Evolutionary conservation across 768 basidiomycete species (phyloP).

Genomic region (Butyriboletus loyo): DNA sequence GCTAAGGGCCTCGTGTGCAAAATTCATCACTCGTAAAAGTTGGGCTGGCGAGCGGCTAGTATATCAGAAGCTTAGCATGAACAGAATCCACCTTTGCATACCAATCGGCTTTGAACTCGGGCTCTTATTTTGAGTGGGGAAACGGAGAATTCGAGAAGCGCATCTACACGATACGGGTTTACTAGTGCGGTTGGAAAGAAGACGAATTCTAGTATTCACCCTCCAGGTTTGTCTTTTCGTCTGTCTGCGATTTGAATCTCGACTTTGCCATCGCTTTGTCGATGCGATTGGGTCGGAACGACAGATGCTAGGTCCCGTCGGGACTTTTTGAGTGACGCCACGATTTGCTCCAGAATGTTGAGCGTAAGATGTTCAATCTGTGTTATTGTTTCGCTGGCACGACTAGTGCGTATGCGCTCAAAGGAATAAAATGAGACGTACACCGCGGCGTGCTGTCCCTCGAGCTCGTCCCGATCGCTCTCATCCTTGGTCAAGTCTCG

Average conservation of each 20-base stretch:
- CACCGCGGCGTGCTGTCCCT: conserved; percentile 1
- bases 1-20: conserved; percentile 65
- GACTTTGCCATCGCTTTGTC: conserved; percentile 22
- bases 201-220: conserved; percentile 22
- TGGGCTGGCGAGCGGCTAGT: conserved; percentile 47
- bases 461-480: conserved; percentile 12
- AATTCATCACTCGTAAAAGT: conserved; percentile 60
- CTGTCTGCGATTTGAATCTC: conserved; percentile 37
- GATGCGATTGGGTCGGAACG: background rate
- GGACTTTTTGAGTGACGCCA: conserved; percentile 11
- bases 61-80: background rate
- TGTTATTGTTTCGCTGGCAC: conserved; percentile 22
- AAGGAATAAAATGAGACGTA: background rate
- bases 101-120: conserved; percentile 43
- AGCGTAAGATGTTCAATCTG: conserved; percentile 31
- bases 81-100: conserved; percentile 15
- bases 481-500: conserved; percentile 1
- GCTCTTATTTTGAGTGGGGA: conserved; percentile 35
- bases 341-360: conserved; percentile 32
- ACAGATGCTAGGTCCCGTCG: background rate
- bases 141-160: conserved; percentile 29
- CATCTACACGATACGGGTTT: conserved; percentile 6
- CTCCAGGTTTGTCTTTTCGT: conserved; percentile 27
- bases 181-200: background rate
- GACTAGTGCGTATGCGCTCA: conserved; percentile 3